Evolutionary conservation across 768 basidiomycete species (phyloP), one percentile per base, ranked within the genome.

Genomic region (Rhizopogon roseolus): DNA sequence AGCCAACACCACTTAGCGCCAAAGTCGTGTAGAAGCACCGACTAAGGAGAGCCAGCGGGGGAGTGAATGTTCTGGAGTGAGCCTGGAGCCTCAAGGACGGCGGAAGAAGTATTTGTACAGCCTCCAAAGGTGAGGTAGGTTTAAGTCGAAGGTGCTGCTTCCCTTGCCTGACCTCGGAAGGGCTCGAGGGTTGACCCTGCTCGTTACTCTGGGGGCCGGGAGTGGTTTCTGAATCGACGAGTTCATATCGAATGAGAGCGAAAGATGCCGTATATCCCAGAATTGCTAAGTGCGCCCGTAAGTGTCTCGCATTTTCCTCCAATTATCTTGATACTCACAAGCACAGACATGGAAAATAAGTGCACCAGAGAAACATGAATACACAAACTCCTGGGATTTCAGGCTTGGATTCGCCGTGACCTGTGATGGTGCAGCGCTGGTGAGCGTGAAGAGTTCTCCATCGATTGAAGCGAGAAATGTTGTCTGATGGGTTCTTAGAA

Each of bases 321-420:
- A 25, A 28, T 5, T 3, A 50, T 22, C 14, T 16, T 13, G 25
- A 34, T 14, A 60, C 67, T 22, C 39, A 67, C 67, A 5, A 49
- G 67, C 62, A 57, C 59, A 67, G 8, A 71, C 45, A 27, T 70
- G 67, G 44, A 69, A 65, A 34, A 70, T 46, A 40, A 69, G 49
- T 22, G 69, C 67, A 5, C 69, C 69, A 6, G 65, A 41, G 43
- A 69, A 64, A 50, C 63, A 65, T 11, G 60, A 34, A 55, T 69
- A 67, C 22, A 71, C 50, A 14, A 69, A 28, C 25, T 69, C 59
- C 36, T 61, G 63, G 16, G 57, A 32, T 1, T 49, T n/a, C 0
- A 27, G 22, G 41, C 55, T 41, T 5, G 58, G 2, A 22, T 59
- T 13, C 13, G 36, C 1, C 11, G 58, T 60, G 3, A 62, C 57